Evolutionary conservation across 305 asterid species (phyloP).

Genomic region (Nicotiana rustica): DNA sequence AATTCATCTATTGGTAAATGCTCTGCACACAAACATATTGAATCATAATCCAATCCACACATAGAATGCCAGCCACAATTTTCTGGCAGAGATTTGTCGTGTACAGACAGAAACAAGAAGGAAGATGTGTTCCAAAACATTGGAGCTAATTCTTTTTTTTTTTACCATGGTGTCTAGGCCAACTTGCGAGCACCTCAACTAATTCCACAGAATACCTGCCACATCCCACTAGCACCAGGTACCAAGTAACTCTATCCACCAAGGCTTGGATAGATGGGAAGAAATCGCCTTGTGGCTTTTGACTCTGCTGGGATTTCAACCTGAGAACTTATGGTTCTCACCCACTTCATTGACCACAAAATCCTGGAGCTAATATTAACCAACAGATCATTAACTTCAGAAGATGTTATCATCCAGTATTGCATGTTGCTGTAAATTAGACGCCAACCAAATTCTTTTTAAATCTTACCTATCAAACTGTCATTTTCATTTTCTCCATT

Average conservation of each 20-base stretch:
- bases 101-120: not conserved
- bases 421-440: not conserved
- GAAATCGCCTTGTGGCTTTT: too few species aligned
- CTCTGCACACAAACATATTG: not conserved
- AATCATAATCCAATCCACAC: not conserved
- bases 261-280: too few species aligned
- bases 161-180: too few species aligned
- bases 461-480: not conserved
- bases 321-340: too few species aligned
- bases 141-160: not conserved
- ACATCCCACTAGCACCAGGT: too few species aligned
- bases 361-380: not conserved
- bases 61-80: slow-evolving; percentile 8
- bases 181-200: too few species aligned
- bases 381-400: not conserved
- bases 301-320: too few species aligned
- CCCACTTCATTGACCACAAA: too few species aligned
- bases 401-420: not conserved
- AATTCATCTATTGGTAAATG: not conserved
- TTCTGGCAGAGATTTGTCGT: not conserved
- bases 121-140: not conserved
- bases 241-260: too few species aligned
- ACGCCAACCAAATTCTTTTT: not conserved
- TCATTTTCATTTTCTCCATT: not conserved
- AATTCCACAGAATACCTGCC: too few species aligned